phyloP scores from a whole-genome alignment of 352 stramenopile species.

The Globisporangium cederbergense region DNA sequence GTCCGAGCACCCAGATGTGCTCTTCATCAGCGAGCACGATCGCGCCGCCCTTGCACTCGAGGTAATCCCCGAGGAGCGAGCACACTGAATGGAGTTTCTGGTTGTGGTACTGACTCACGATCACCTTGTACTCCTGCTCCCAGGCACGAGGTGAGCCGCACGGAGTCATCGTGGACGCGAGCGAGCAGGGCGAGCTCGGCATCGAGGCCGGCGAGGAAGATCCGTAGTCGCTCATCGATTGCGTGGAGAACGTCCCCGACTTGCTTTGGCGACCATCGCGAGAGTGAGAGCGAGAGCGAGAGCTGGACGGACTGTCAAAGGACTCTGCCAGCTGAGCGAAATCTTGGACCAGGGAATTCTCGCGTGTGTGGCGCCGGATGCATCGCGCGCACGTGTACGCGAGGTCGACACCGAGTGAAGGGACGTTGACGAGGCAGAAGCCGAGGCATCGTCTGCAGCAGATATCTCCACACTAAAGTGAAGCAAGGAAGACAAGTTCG shows the following conservation, averaged over 20 bases:
- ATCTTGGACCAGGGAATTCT: slow-evolving; percentile 41
- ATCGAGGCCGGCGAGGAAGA: neutral
- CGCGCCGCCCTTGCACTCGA: slow-evolving; percentile 62
- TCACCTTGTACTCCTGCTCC: slow-evolving; percentile 45
- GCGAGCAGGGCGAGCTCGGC: slow-evolving; percentile 18
- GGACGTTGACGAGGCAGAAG: slow-evolving; percentile 69
- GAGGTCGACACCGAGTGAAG: slow-evolving; percentile 55
- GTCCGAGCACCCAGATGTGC: slow-evolving; percentile 64
- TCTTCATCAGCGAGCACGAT: slow-evolving; percentile 59
- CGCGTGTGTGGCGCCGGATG: slow-evolving; percentile 49
- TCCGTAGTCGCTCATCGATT: slow-evolving; percentile 7
- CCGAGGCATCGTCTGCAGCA: slow-evolving; percentile 65
- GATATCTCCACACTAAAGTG: slow-evolving; percentile 64
- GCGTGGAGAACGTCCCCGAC: slow-evolving; percentile 11
- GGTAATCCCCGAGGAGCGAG: slow-evolving; percentile 61
- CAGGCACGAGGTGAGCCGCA: slow-evolving; percentile 24
- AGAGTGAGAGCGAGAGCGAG: neutral
- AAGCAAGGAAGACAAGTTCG: slow-evolving; percentile 8
- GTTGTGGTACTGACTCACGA: slow-evolving; percentile 70
- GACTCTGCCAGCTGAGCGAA: slow-evolving; percentile 38
- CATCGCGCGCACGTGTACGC: slow-evolving; percentile 62
- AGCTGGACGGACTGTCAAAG: slow-evolving; percentile 27
- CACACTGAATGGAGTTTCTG: slow-evolving; percentile 71
- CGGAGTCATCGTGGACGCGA: slow-evolving; percentile 37
- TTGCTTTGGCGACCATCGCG: neutral